Percentiles rank a stretch among this genome's conserved stretches.
Conservation (phyloP, 768 basidiomycete genomes). For the Podaxis mareebaensis region DNA sequence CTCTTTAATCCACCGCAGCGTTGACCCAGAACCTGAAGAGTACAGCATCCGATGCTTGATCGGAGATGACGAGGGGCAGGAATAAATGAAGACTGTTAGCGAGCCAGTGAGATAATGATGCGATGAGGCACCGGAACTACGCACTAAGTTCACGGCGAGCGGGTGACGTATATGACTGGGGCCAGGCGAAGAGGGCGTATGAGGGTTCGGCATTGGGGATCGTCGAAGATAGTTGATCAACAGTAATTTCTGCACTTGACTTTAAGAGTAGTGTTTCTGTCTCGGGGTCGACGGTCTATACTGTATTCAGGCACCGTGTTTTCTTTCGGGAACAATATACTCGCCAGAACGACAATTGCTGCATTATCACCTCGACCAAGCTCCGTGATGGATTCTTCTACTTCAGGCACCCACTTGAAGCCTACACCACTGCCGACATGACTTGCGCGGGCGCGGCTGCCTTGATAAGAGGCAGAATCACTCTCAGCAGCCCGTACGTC, state of each 20-base stretch:
- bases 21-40: slow-evolving; percentile 63
- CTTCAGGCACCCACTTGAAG: slow-evolving; percentile 66
- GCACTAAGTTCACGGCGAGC: slow-evolving; percentile 61
- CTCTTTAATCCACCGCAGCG: slow-evolving; percentile 57
- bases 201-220: slow-evolving; percentile 64
- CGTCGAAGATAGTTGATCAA: slow-evolving; percentile 44
- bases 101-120: not conserved
- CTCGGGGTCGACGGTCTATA: slow-evolving; percentile 64
- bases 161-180: slow-evolving; percentile 38
- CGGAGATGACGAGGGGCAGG: slow-evolving; percentile 79
- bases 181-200: slow-evolving; percentile 72
- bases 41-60: slow-evolving; percentile 90
- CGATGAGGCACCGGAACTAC: slow-evolving; percentile 19
- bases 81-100: slow-evolving; percentile 81
- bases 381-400: slow-evolving; percentile 61
- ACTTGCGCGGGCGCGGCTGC: slow-evolving; percentile 53
- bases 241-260: slow-evolving; percentile 37
- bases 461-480: slow-evolving; percentile 49
- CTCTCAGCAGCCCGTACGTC: slow-evolving; percentile 77
- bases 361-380: slow-evolving; percentile 50
- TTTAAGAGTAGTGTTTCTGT: slow-evolving; percentile 59
- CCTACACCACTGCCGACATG: slow-evolving; percentile 64
- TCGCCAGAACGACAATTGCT: slow-evolving; percentile 66
- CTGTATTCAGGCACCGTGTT: not conserved
- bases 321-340: slow-evolving; percentile 24